Conservation (phyloP, 1,284 basidiomycete species). For the Cronartium quercuum region DNA sequence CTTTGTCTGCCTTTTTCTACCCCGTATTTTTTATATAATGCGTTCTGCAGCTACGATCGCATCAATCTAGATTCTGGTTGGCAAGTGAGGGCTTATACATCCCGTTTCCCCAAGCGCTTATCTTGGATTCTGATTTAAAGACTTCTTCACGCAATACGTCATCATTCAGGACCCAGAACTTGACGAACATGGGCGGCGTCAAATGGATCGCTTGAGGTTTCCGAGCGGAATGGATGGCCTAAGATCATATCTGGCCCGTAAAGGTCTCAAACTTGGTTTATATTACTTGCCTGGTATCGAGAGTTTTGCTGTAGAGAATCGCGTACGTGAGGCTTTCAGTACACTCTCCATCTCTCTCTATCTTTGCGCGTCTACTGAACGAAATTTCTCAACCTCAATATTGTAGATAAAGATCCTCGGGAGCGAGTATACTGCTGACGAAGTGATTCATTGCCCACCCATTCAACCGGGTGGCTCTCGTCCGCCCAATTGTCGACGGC, state of each 20-base stretch:
- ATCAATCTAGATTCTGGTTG: constrained; percentile 38
- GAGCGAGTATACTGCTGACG: constrained; percentile 32
- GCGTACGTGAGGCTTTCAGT: not conserved
- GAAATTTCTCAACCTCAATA: not conserved
- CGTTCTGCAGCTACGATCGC: constrained; percentile 18
- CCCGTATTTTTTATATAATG: not conserved
- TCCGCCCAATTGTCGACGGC: constrained; percentile 14
- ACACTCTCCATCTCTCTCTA: not conserved
- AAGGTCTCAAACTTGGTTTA: constrained; percentile 21
- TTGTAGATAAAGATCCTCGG: constrained; percentile 8
- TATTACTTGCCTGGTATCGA: constrained; percentile 38
- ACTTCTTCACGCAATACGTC: too few relatives aligned
- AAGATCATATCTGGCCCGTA: constrained; percentile 6
- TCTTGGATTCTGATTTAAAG: not conserved
- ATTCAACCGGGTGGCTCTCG: not conserved
- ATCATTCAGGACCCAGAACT: constrained; percentile 9
- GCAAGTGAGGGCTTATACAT: constrained; percentile 19
- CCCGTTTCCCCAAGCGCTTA: not conserved
- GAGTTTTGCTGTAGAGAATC: constrained; percentile 15
- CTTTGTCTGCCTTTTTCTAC: not conserved
- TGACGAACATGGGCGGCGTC: constrained; percentile 21
- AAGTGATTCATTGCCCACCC: constrained; percentile 32
- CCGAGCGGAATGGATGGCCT: constrained; percentile 12
- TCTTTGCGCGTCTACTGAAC: not conserved
- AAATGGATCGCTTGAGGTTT: constrained; percentile 5